Base-by-base conservation (phyloP, 2,329 filamentous ascomycete genomes). In the Colletotrichum shisoi region DNA sequence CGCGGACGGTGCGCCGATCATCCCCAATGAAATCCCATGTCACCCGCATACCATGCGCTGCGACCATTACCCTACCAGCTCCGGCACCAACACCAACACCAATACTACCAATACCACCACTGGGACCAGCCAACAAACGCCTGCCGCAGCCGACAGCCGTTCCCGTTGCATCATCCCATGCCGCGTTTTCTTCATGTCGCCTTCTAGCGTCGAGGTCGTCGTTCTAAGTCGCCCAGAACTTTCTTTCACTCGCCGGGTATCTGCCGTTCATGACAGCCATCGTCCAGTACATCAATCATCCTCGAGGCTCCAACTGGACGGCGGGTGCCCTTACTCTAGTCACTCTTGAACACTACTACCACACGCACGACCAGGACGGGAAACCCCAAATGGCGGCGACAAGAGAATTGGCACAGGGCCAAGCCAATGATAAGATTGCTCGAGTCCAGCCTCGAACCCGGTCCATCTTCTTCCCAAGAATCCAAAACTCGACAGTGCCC, bases 381-480 rank as follows among this genome's bases (percentile, higher is more conserved):
- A 34, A 37, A 61, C 37, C 6, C 46, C 46, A 15, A 44, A 61
- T 17, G 48, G 58, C 56, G 48, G 58, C 56, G 56, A 58, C 58
- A 57, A 64, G 34, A 58, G 34, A 13, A 15, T 64, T 49, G 53
- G 59, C 54, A 48, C 44, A 63, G 42, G 51, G 61, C 65, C 65
- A 65, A 51, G 65, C 48, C 61, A 64, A 64, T 65, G 54, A 56
- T 45, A 54, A 49, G 45, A 53, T 49, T 42, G 34, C 61, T 45
- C 64, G 27, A 49, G 31, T n/a, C 53, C 48, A 67, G 64, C 61
- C 61, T 67, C 61, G 64, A 67, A 53, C 62, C 17, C 45, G 34
- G 49, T 27, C 62, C 57, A 21, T 61, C 48, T 34, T 34, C 8
- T 3, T 34, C n/a, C 44, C 19, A 39, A 2, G 42, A 58, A 13